phyloP scores from a whole-genome alignment of 495 filamentous ascomycete genomes.

The Neurospora terricola region DNA sequence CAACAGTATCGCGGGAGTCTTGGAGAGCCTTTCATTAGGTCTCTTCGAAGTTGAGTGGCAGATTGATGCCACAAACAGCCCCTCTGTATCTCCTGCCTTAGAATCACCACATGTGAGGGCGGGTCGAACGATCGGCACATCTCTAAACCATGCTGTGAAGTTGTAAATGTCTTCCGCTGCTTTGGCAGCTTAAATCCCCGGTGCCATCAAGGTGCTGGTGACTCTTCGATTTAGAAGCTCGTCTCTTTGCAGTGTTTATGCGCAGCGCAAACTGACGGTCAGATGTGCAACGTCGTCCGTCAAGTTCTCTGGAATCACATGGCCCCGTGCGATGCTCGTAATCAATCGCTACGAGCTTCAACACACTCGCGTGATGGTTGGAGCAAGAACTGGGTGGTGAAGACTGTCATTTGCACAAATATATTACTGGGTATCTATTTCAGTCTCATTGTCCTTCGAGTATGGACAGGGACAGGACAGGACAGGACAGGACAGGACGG shows the following conservation, averaged over 20 bases:
- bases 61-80: conserved; percentile 45
- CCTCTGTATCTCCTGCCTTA: conserved; percentile 96
- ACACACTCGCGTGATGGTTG: background rate
- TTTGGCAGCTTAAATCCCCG: background rate
- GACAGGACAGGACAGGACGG: background rate
- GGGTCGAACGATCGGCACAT: conserved; percentile 59
- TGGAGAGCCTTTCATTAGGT: conserved; percentile 63
- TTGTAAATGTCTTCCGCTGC: background rate
- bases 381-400: background rate
- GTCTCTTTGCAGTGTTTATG: background rate
- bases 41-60: conserved; percentile 51
- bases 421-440: background rate
- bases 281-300: background rate
- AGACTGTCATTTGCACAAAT: background rate
- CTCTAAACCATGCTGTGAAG: background rate
- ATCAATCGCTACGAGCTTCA: background rate
- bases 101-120: conserved; percentile 68
- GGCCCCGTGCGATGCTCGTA: background rate
- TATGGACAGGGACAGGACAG: background rate
- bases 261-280: background rate
- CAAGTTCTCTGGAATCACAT: background rate
- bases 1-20: conserved; percentile 29
- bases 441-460: background rate
- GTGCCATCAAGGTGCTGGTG: background rate
- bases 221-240: background rate